phyloP scores from a whole-genome alignment of 2,329 filamentous ascomycete species.

The Ophiocordyceps robertsii region DNA sequence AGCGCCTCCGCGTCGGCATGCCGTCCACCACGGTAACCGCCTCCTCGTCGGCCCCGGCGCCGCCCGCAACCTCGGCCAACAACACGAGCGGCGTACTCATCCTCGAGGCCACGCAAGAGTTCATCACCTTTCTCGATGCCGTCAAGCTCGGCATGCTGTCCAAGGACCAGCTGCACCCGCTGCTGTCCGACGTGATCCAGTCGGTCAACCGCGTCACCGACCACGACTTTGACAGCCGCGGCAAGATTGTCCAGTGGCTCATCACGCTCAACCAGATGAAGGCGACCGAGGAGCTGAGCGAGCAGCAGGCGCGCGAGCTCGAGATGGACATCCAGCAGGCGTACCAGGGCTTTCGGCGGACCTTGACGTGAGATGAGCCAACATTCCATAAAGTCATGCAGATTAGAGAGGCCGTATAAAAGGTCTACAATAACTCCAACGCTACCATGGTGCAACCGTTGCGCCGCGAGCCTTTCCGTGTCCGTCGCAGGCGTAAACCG shows the following conservation, averaged over 20 bases:
- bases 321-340: constrained; percentile 90
- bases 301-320: constrained; percentile 78
- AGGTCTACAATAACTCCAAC: neutral
- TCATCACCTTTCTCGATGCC: constrained; percentile 95
- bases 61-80: constrained; percentile 29
- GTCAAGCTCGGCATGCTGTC: constrained; percentile 83
- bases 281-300: constrained; percentile 77
- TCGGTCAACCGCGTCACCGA: constrained; percentile 96
- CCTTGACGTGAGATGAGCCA: constrained; percentile 36
- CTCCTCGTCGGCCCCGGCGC: constrained; percentile 28
- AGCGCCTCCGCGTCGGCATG: constrained; percentile 82
- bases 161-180: constrained; percentile 91
- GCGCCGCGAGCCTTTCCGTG: neutral
- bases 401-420: neutral
- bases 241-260: constrained; percentile 97
- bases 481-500: neutral
- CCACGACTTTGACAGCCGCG: constrained; percentile 84
- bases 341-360: constrained; percentile 85
- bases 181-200: constrained; percentile 91
- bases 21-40: constrained; percentile 65
- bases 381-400: neutral
- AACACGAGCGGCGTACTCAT: constrained; percentile 55
- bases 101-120: constrained; percentile 87
- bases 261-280: constrained; percentile 97
- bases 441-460: no score